Percentiles rank a stretch among this genome's conserved stretches.
phyloP scores from a whole-genome alignment of 2,329 filamentous ascomycete species.

The Trematosphaeria pertusa region DNA sequence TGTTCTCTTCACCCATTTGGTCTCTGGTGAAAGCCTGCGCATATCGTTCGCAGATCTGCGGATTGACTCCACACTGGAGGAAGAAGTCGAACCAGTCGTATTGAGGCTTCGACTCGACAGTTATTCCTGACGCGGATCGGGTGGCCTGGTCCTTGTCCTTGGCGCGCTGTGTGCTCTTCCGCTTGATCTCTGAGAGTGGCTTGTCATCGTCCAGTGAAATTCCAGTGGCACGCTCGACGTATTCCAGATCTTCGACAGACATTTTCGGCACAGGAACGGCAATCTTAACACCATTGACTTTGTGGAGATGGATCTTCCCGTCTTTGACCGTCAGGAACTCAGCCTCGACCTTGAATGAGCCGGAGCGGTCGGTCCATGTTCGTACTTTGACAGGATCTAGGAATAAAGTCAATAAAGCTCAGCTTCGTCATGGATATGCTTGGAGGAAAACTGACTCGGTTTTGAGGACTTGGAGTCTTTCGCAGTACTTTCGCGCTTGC shows the following conservation, averaged over 20 bases:
- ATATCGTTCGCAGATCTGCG: slow-evolving; percentile 93
- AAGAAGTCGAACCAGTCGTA: slow-evolving; percentile 99
- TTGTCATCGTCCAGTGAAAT: slow-evolving; percentile 91
- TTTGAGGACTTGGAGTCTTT: slow-evolving; percentile 64
- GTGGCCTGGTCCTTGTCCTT: slow-evolving; percentile 61
- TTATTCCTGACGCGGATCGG: slow-evolving; percentile 62
- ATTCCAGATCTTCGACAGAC: slow-evolving; percentile 93
- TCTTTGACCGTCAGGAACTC: slow-evolving; percentile 95
- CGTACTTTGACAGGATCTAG: slow-evolving; percentile 78
- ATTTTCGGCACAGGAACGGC: slow-evolving; percentile 95
- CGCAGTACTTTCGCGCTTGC: slow-evolving; percentile 71
- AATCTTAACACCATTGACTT: slow-evolving; percentile 97
- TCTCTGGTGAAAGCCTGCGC: slow-evolving; percentile 87
- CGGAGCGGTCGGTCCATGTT: slow-evolving; percentile 93
- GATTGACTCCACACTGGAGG: slow-evolving; percentile 86
- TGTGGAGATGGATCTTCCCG: slow-evolving; percentile 97
- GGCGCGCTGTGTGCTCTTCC: slow-evolving; percentile 53
- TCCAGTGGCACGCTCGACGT: slow-evolving; percentile 87
- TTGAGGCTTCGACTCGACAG: slow-evolving; percentile 72
- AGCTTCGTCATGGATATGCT: slow-evolving; percentile 5
- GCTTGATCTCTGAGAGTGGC: slow-evolving; percentile 81
- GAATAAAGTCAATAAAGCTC: no score
- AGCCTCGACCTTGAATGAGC: slow-evolving; percentile 96
- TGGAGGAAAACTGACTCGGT: slow-evolving; percentile 67
- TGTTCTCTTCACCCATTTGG: slow-evolving; percentile 92